phyloP scores from a whole-genome alignment of 1,284 basidiomycete species.

The Agroathelia rolfsii region DNA sequence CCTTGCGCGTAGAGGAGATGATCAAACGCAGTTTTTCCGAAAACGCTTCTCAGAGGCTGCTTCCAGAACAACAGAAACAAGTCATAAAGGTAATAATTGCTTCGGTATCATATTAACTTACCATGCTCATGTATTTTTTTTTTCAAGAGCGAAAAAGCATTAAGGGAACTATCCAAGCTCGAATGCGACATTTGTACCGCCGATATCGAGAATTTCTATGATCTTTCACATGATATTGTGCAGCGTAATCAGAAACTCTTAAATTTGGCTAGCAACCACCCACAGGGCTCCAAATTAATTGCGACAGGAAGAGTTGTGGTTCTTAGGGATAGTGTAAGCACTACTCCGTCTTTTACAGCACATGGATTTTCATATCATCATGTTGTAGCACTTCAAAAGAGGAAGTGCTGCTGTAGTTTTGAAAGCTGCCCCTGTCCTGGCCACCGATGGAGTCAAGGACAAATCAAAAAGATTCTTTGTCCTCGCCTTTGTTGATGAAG shows the following conservation, averaged over 20 bases:
- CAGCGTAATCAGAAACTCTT: slow-evolving; percentile 60
- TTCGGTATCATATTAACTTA: background rate
- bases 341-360: slow-evolving; percentile 3
- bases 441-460: slow-evolving; percentile 35
- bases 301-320: slow-evolving; percentile 74
- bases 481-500: slow-evolving; percentile 65
- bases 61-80: slow-evolving; percentile 89
- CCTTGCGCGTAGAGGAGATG: slow-evolving; percentile 97
- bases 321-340: slow-evolving; percentile 69
- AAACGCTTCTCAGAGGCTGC: slow-evolving; percentile 85
- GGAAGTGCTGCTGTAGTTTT: slow-evolving; percentile 69
- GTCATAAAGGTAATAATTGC: slow-evolving; percentile 54
- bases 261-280: slow-evolving; percentile 51
- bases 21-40: slow-evolving; percentile 99
- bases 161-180: slow-evolving; percentile 60
- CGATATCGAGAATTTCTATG: slow-evolving; percentile 75
- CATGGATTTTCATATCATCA: slow-evolving; percentile 5
- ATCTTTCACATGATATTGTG: slow-evolving; percentile 62
- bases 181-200: slow-evolving; percentile 57
- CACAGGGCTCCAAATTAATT: slow-evolving; percentile 64
- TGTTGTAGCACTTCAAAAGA: slow-evolving; percentile 65
- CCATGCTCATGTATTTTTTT: slow-evolving; percentile 5
- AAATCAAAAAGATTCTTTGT: slow-evolving; percentile 58
- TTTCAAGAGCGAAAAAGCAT: slow-evolving; percentile 62
- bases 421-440: slow-evolving; percentile 49